Base-by-base conservation (phyloP, 1,284 basidiomycete genomes). In the Sanguinoderma infundibulare region DNA sequence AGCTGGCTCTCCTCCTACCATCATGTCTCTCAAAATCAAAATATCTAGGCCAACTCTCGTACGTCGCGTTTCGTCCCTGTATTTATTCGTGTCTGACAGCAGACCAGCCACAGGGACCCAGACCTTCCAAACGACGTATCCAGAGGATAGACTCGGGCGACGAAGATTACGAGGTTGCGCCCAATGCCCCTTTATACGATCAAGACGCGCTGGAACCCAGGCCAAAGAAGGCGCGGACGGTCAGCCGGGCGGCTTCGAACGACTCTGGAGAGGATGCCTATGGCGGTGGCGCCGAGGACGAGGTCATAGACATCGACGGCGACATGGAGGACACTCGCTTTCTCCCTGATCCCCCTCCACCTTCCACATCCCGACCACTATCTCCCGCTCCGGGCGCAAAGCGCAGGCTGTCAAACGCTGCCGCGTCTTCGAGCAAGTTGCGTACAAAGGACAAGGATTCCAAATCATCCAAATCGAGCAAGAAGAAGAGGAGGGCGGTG, bases 221-320 rank as follows among this genome's bases (percentile, higher is more conserved):
- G 8, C 28, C 40, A 5, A 70, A 70, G 63, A 66, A 66, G 26
- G 55, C 65, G 4, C 61, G 64, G 5, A 69, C 57, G 1, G 9
- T 44, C 5, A 61, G 60, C 28, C 34, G 59, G 15, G 53, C 32
- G 1, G 40, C 53, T 0, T 62, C 61, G 1, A 55, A 44, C 12
- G 62, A 59, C 15, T 62, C 53, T 1, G 59, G 34, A 3, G 65
- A 65, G 12, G 67, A 67, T 26, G 39, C 54, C 20, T 51, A 66
- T 28, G 65, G 51, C n/a, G 70, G 70, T 22, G 67, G 49, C 28
- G 70, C 69, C 3, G 62, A 30, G 15, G 72, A 71, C 32, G 60
- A 69, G 5, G 69, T 73, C 30, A 62, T 70, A 3, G 74, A 72
- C 30, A 64, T 66, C 34, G 70, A 70, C 47, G 67, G 58, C 34